A percentile compares a stretch with the other conserved stretches of the same genome.
Conservation (phyloP, 2,329 filamentous ascomycete species). For the Plectosphaerella plurivora region DNA sequence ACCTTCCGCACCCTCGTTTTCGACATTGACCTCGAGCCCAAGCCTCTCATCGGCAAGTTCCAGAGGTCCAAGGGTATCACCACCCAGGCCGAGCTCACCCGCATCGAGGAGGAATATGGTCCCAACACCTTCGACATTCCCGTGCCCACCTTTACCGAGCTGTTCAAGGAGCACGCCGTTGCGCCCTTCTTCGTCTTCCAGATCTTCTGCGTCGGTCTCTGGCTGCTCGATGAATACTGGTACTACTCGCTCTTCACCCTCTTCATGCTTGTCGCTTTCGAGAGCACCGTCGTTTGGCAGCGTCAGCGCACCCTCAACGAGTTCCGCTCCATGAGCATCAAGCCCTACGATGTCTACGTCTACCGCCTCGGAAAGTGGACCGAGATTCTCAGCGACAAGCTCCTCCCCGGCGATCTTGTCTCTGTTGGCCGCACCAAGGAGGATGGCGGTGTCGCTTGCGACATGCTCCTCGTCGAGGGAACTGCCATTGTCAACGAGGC, state of each 20-base stretch:
- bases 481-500: conserved; percentile 98
- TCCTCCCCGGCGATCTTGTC: conserved; percentile 88
- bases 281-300: conserved; percentile 99
- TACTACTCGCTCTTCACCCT: conserved; percentile 99
- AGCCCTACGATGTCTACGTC: conserved; percentile 93
- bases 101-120: conserved; percentile 88
- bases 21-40: conserved; percentile 78
- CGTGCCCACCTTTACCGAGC: conserved; percentile 88
- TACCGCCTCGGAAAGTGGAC: conserved; percentile 84
- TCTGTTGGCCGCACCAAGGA: conserved; percentile 94
- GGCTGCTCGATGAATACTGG: conserved; percentile 99
- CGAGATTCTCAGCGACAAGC: conserved; percentile 83
- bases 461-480: conserved; percentile 92
- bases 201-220: conserved; percentile 95
- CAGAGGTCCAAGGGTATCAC: conserved; percentile 75
- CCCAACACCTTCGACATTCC: conserved; percentile 96
- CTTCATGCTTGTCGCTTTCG: conserved; percentile 96
- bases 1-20: conserved; percentile 82
- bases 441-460: conserved; percentile 92
- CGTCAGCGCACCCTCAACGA: conserved; percentile 91
- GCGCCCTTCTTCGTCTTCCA: conserved; percentile 99
- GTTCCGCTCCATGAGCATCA: conserved; percentile 99
- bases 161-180: conserved; percentile 97
- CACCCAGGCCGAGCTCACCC: conserved; percentile 69
- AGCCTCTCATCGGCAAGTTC: conserved; percentile 72